Base-by-base conservation (phyloP, 2,329 filamentous ascomycete species). In the Pseudocercospora vitis region DNA sequence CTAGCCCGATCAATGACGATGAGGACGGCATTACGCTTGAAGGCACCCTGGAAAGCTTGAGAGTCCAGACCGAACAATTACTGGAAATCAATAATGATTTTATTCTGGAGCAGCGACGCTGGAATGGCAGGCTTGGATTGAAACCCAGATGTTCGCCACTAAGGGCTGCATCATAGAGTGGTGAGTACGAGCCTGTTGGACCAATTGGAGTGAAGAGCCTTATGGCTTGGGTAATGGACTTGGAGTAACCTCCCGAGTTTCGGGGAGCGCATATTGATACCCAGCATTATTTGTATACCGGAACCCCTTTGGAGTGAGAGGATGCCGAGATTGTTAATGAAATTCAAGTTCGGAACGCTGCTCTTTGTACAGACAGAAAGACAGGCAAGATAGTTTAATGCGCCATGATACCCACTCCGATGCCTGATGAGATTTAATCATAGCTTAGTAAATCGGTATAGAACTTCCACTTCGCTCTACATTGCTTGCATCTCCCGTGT, bases 41-140 rank as follows among this genome's bases (percentile, higher is more conserved):
- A 53, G 66, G 67, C 16, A 68, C 66, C 1, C 50, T 70, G 26
- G 65, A 65, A 26, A 68, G 65, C 42, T 57, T 68, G 24, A 62
- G 63, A 8, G 48, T 69, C 32, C 68, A 70, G 45, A 68, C 66
- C 2, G 64, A 67, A 53, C 68, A 70, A 46, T 50, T 70, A 45
- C 48, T 68, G 14, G 68, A 70, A 53, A 60, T 69, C 50, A 69
- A 69, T 47, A 62, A 68, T 24, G 68, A 70, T 48, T 69, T 70
- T 35, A 48, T 65, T 12, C 55, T 56, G 8, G 67, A 69, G 58
- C 63, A 68, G 49, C 52, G 52, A 28, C 57, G 65, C 6, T 67
- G 65, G 65, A 58, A 57, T 37, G 49, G 53, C 16, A 56, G 44
- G 48, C 47, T 61, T 16, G 52, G 44, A 11, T 33, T 58, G 29